Evolutionary conservation across 768 basidiomycete species (phyloP).

Genomic region (Coprinopsis sp.): DNA sequence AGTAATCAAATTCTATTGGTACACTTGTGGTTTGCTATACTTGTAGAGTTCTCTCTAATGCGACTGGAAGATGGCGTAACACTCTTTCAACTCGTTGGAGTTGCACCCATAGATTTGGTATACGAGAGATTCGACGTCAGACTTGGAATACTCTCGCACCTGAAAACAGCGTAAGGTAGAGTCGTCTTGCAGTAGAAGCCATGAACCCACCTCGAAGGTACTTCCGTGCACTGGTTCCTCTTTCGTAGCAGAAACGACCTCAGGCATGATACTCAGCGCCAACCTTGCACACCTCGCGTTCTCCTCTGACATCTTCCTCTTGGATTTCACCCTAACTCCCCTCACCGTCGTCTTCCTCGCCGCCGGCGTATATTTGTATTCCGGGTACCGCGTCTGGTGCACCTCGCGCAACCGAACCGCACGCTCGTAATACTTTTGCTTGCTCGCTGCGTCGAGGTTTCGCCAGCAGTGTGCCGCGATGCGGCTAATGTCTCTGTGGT

Average conservation of each 20-base stretch:
- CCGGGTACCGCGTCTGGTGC: slow-evolving; percentile 46
- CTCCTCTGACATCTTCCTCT: slow-evolving; percentile 27
- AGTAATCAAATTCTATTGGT: too few relatives aligned
- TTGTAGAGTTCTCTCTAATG: too few relatives aligned
- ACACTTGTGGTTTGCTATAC: too few relatives aligned
- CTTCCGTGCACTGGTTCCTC: too few relatives aligned
- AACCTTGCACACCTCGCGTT: neutral
- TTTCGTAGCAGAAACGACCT: neutral
- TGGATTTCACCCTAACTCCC: too few relatives aligned
- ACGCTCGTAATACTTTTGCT: slow-evolving; percentile 34
- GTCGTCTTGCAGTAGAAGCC: too few relatives aligned
- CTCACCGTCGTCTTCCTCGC: slow-evolving; percentile 19
- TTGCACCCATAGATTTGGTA: slow-evolving; percentile 1
- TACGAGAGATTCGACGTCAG: neutral
- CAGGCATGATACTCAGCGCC: neutral
- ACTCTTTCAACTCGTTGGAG: neutral
- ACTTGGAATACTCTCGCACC: too few relatives aligned
- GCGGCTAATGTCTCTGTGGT: slow-evolving; percentile 64
- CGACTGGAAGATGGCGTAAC: neutral
- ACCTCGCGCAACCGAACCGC: slow-evolving; percentile 42
- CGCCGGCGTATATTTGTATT: slow-evolving; percentile 53
- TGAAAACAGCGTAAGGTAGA: too few relatives aligned
- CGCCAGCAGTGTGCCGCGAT: slow-evolving; percentile 65
- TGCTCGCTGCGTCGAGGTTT: slow-evolving; percentile 37
- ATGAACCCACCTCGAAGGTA: too few relatives aligned